Evolutionary conservation across 805 yeast species (phyloP).

Genomic region (Yamadazyma philogaea): DNA sequence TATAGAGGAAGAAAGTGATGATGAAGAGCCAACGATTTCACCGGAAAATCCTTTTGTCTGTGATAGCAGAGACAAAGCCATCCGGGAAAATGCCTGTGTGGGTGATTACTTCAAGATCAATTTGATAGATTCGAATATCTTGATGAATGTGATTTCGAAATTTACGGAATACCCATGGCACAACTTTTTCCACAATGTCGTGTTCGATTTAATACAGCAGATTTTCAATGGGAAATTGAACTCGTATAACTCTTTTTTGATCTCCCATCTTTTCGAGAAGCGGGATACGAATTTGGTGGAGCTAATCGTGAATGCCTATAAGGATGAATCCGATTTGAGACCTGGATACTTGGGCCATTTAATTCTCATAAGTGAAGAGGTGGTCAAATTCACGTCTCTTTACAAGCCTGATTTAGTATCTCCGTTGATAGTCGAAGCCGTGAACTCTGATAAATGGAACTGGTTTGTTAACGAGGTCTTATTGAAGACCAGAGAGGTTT

Average conservation of each 20-base stretch:
- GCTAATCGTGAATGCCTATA: conserved; percentile 25
- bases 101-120: conserved; percentile 88
- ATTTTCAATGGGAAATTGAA: conserved; percentile 89
- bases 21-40: conserved; percentile 44
- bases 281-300: conserved; percentile 24
- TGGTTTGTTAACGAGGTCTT: conserved; percentile 48
- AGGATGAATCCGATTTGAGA: conserved; percentile 47
- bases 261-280: conserved; percentile 26
- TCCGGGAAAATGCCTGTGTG: conserved; percentile 60
- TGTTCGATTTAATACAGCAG: conserved; percentile 94
- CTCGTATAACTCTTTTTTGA: conserved; percentile 64
- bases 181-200: conserved; percentile 94
- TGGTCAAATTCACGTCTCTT: conserved; percentile 76
- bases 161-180: conserved; percentile 93
- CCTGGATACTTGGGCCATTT: conserved; percentile 98
- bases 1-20: conserved; percentile 37
- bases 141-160: conserved; percentile 64
- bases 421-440: conserved; percentile 47
- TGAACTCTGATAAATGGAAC: conserved; percentile 49
- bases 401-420: conserved; percentile 61
- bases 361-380: conserved; percentile 90
- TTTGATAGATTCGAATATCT: conserved; percentile 68
- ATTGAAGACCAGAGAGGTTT: conserved; percentile 52
- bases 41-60: conserved; percentile 44
- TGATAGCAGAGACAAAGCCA: conserved; percentile 26